Percentiles rank a stretch among this genome's conserved stretches.
phyloP scores from a whole-genome alignment of 768 basidiomycete genomes.

The Rhizopogon vinicolor region DNA sequence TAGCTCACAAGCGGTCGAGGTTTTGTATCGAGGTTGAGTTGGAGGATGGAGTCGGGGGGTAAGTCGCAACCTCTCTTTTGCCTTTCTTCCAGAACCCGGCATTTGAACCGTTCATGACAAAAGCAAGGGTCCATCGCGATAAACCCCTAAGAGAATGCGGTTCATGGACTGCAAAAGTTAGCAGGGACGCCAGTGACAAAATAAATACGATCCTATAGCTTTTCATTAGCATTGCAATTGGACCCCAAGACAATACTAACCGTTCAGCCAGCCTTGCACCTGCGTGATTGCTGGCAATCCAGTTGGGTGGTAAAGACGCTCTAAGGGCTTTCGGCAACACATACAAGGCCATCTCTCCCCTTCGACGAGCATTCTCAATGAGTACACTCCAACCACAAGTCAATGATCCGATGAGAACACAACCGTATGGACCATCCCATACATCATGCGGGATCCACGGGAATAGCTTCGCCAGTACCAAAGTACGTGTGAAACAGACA shows the following conservation, averaged over 20 bases:
- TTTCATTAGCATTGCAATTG: slow-evolving; percentile 8
- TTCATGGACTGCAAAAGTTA: slow-evolving; percentile 58
- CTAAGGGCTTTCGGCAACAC: slow-evolving; percentile 70
- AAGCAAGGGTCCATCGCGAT: slow-evolving; percentile 66
- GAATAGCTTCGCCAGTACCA: slow-evolving; percentile 57
- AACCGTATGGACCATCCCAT: slow-evolving; percentile 75
- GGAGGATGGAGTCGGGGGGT: slow-evolving; percentile 6
- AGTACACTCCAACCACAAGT: slow-evolving; percentile 73
- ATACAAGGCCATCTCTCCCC: slow-evolving; percentile 79
- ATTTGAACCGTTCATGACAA: slow-evolving; percentile 58
- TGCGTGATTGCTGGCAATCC: slow-evolving; percentile 40
- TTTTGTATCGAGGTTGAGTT: neutral
- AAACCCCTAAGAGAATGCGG: slow-evolving; percentile 68
- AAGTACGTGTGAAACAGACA: slow-evolving; percentile 66
- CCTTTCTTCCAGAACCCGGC: slow-evolving; percentile 47
- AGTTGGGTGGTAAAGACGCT: slow-evolving; percentile 53
- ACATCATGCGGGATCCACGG: slow-evolving; percentile 70
- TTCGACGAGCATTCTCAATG: slow-evolving; percentile 65
- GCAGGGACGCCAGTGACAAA: slow-evolving; percentile 57
- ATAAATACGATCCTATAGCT: slow-evolving; percentile 49
- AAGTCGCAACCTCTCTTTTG: slow-evolving; percentile 11
- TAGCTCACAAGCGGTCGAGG: neutral
- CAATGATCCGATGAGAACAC: slow-evolving; percentile 61
- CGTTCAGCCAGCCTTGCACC: slow-evolving; percentile 46
- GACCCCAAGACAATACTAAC: slow-evolving; percentile 31